Evolutionary conservation across 306 rosid genomes (phyloP).

Genomic region (Inga laurina): DNA sequence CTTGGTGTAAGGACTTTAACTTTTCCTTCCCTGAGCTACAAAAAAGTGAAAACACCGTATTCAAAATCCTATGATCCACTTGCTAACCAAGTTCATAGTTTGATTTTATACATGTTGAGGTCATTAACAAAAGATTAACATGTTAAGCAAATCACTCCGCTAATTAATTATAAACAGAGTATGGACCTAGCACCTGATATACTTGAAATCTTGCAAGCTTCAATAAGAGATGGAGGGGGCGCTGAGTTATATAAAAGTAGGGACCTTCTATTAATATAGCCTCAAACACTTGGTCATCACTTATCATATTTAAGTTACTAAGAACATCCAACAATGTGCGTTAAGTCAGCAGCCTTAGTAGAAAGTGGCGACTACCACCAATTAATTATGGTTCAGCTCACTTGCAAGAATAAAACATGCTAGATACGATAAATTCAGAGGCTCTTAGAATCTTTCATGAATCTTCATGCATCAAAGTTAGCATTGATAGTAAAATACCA

Average conservation of each 20-base stretch:
- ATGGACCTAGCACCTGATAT: neutral
- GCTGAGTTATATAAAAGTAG: neutral
- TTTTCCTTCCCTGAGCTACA: constrained; percentile 81
- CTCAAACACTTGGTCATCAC: neutral
- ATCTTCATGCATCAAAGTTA: constrained; percentile 17
- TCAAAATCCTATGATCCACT: neutral
- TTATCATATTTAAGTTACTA: neutral
- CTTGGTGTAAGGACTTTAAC: constrained; percentile 77
- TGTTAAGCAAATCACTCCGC: neutral
- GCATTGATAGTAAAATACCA: constrained; percentile 51
- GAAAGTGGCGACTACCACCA: neutral
- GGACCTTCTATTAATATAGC: neutral
- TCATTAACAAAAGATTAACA: neutral
- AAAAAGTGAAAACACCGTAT: constrained; percentile 22
- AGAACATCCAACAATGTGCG: constrained; percentile 11
- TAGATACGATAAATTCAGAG: constrained; percentile 20
- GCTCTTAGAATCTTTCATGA: constrained; percentile 6
- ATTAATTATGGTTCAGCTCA: neutral
- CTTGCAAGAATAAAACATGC: neutral
- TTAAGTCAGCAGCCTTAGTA: neutral
- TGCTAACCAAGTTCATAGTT: neutral
- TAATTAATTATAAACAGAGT: neutral
- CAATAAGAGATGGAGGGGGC: neutral
- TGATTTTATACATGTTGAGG: neutral
- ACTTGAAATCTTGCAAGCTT: neutral